Percentiles rank a stretch among this genome's conserved stretches.
Evolutionary conservation across 2,329 filamentous ascomycete genomes (phyloP).

Genomic region (Sclerotinia spermophila): DNA sequence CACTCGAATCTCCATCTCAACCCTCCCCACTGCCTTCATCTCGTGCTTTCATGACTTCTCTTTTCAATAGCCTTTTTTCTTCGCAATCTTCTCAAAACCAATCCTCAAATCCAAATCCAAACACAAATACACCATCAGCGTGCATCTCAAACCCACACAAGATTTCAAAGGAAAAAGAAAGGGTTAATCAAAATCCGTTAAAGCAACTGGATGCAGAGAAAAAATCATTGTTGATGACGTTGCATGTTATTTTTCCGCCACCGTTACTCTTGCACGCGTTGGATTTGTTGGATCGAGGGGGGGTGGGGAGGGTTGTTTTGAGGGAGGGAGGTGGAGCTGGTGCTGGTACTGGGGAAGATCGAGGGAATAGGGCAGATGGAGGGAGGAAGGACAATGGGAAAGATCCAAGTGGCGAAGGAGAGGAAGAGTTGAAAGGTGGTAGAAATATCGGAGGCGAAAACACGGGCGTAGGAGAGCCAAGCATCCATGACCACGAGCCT

Average conservation of each 20-base stretch:
- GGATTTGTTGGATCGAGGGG: slow-evolving; percentile 76
- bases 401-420: slow-evolving; percentile 17
- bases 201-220: slow-evolving; percentile 30
- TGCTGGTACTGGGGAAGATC: slow-evolving; percentile 15
- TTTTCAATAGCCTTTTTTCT: slow-evolving; percentile 31
- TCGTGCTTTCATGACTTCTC: slow-evolving; percentile 32
- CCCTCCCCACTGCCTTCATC: slow-evolving; percentile 28
- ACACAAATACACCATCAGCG: no score
- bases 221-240: slow-evolving; percentile 46
- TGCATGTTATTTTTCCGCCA: slow-evolving; percentile 78
- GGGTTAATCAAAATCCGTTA: slow-evolving; percentile 25
- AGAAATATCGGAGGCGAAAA: no score
- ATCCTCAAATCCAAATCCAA: not conserved
- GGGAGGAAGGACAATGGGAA: slow-evolving; percentile 2
- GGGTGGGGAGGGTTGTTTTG: slow-evolving; percentile 58
- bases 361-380: not conserved
- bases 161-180: slow-evolving; percentile 4
- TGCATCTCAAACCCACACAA: not conserved
- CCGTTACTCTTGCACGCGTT: slow-evolving; percentile 73
- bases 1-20: not conserved
- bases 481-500: accelerated
- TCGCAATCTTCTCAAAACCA: not conserved
- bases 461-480: not conserved
- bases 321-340: not conserved
- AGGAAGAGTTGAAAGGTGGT: no score